These are phyloP conservation scores for Xanthoconium stramineum DNA, from an alignment of 768 basidiomycete species.

Conservation along the genomic window DNA sequence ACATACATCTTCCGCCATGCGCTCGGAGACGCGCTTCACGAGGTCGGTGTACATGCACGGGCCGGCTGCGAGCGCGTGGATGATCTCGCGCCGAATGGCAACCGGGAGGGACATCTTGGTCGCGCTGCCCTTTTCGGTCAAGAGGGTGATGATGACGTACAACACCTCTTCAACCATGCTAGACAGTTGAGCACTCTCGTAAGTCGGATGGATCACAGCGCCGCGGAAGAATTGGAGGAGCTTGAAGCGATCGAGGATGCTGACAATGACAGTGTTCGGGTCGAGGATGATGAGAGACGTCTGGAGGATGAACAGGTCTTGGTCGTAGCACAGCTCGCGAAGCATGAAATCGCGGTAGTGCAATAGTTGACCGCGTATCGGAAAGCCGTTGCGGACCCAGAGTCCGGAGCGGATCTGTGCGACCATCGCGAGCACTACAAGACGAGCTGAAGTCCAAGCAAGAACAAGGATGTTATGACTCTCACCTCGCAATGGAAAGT, in stretches of 20 bases:
- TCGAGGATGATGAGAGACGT: conserved; percentile 75
- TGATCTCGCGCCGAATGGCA: conserved; percentile 77
- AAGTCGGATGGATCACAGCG: conserved; percentile 47
- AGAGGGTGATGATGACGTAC: conserved; percentile 80
- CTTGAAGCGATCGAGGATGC: conserved; percentile 88
- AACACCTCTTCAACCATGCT: conserved; percentile 92
- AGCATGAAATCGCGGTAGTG: conserved; percentile 97
- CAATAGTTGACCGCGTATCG: conserved; percentile 89
- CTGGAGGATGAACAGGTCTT: conserved; percentile 90
- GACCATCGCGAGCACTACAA: conserved; percentile 78
- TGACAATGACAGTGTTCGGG: conserved; percentile 75
- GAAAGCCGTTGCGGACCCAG: conserved; percentile 97
- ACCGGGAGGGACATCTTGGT: conserved; percentile 59
- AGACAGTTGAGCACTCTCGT: conserved; percentile 68
- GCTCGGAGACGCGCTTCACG: conserved; percentile 85
- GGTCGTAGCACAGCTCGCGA: conserved; percentile 94
- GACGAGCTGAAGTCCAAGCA: background rate
- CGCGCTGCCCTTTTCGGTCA: conserved; percentile 79
- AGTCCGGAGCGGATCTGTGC: conserved; percentile 93
- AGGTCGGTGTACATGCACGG: conserved; percentile 89
- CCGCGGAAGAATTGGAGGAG: conserved; percentile 79
- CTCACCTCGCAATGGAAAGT: conserved; percentile 87
- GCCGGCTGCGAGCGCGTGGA: conserved; percentile 87
- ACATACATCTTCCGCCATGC: conserved; percentile 76
- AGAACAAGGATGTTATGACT: conserved; percentile 1